Base-by-base conservation (phyloP, 2,329 filamentous ascomycete genomes). In the Colletotrichum siamense region DNA sequence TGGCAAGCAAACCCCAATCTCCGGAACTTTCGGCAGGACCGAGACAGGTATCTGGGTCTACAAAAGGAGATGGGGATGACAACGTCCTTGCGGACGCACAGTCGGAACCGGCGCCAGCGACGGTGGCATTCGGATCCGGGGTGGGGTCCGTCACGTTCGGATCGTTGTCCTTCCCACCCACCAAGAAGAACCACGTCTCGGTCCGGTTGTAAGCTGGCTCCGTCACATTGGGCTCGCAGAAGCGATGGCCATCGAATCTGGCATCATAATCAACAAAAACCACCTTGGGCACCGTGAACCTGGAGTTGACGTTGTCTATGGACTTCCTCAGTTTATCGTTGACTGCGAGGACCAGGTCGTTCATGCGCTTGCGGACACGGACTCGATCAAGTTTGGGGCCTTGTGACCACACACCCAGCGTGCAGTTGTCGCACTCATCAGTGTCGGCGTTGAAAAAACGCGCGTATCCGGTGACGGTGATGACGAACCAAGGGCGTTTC, bases 171-270 rank as follows among this genome's bases (percentile, higher is more conserved):
- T 78, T 75, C 4, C 86, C 87, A 6, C 87, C 87, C 5, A 88
- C 86, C 30, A 88, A 83, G 77, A 89, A 89, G 77, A 89, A 89
- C 86, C 86, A 89, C 0, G 86, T 89, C 26, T 87, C 86, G 24
- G 81, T 82, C 32, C 86, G 82, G 6, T 79, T 78, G 71, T 88
- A 88, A 66, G 87, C 87, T 8, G 88, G 88, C 79, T 89, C 88
- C 15, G 78, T 80, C 6, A 86, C 83, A 61, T 79, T 80, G 18
- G 79, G 81, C 78, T 87, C 85, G 76, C 85, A 87, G 75, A 87
- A 89, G 8, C 88, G 85, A 78, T 89, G 87, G 6, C 87, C 87
- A 2, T 86, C 85, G 73, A 88, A 89, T 7, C 77, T 80, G 8
- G 78, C 79, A 67, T 89, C 87, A 72, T 88, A 88, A 77, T 89